A percentile compares a stretch with the other conserved stretches of the same genome.
Evolutionary conservation across 805 yeast species (phyloP).

Genomic region (Scheffersomyces stipitis): DNA sequence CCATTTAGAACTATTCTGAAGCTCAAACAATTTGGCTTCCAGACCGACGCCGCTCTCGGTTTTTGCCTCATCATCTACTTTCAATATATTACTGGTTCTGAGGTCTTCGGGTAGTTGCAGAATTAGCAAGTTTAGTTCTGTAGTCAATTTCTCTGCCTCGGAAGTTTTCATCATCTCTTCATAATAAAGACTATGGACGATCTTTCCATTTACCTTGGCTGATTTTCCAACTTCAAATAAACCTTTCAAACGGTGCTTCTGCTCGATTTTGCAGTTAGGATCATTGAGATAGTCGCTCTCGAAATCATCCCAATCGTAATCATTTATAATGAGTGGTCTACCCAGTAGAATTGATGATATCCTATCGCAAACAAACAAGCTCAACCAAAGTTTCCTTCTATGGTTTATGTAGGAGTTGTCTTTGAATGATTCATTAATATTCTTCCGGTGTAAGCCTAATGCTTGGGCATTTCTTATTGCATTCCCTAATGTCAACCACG

Average conservation of each 20-base stretch:
- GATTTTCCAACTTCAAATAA: slow-evolving; percentile 24
- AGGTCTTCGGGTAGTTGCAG: slow-evolving; percentile 26
- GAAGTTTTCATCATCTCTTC: slow-evolving; percentile 23
- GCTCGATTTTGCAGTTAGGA: background rate
- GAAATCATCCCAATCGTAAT: slow-evolving; percentile 36
- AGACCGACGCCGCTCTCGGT: background rate
- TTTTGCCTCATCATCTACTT: slow-evolving; percentile 10
- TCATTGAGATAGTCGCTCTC: slow-evolving; percentile 10
- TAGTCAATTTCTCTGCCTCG: slow-evolving; percentile 29
- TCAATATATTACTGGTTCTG: slow-evolving; percentile 16
- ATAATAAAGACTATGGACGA: slow-evolving; percentile 27
- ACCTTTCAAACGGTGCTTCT: slow-evolving; percentile 10
- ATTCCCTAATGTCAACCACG: slow-evolving; percentile 42
- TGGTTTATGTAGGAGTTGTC: slow-evolving; percentile 21
- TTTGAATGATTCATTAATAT: slow-evolving; percentile 32
- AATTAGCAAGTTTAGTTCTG: slow-evolving; percentile 31
- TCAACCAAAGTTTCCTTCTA: slow-evolving; percentile 30
- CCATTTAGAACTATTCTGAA: background rate
- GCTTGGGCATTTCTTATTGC: slow-evolving; percentile 41
- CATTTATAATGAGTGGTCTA: slow-evolving; percentile 31
- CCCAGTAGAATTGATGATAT: slow-evolving; percentile 33
- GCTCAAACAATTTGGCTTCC: background rate
- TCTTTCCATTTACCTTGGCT: slow-evolving; percentile 23
- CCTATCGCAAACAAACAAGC: slow-evolving; percentile 29
- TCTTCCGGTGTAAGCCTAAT: slow-evolving; percentile 36